Evolutionary conservation across 306 rosid genomes (phyloP).

Genomic region (Bauhinia variegata): DNA sequence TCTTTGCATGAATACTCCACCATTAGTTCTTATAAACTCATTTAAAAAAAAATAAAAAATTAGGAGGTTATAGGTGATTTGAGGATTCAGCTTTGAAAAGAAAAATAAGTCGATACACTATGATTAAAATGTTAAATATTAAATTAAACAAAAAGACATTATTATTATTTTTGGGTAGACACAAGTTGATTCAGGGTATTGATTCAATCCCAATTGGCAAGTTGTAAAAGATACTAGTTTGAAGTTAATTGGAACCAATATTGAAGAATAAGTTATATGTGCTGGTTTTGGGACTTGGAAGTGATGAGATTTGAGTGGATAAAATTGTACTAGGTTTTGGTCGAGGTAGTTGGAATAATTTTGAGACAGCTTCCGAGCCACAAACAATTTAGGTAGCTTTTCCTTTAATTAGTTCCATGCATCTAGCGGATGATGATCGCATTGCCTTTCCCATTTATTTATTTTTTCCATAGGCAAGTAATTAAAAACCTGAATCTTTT

Average conservation of each 20-base stretch:
- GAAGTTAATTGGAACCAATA: background rate
- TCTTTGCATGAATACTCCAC: background rate
- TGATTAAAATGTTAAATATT: too few relatives aligned
- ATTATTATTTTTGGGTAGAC: too few relatives aligned
- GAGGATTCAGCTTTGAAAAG: too few relatives aligned
- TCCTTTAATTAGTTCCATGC: background rate
- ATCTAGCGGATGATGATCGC: background rate
- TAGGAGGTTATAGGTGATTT: too few relatives aligned
- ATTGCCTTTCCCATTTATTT: background rate
- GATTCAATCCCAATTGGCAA: too few relatives aligned
- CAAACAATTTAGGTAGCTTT: background rate
- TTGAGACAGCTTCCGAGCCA: conserved; percentile 16
- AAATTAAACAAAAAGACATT: too few relatives aligned
- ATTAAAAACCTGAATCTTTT: too few relatives aligned
- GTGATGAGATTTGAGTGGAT: background rate
- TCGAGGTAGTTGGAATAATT: background rate
- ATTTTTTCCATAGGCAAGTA: background rate
- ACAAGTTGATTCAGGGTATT: too few relatives aligned
- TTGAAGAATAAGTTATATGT: background rate
- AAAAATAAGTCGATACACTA: background rate
- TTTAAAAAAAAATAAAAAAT: too few relatives aligned
- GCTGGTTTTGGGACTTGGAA: background rate
- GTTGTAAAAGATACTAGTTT: background rate
- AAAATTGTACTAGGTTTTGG: background rate
- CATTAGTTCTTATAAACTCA: background rate